phyloP scores from a whole-genome alignment of 495 filamentous ascomycete genomes.

The Aspergillus biplanus region DNA sequence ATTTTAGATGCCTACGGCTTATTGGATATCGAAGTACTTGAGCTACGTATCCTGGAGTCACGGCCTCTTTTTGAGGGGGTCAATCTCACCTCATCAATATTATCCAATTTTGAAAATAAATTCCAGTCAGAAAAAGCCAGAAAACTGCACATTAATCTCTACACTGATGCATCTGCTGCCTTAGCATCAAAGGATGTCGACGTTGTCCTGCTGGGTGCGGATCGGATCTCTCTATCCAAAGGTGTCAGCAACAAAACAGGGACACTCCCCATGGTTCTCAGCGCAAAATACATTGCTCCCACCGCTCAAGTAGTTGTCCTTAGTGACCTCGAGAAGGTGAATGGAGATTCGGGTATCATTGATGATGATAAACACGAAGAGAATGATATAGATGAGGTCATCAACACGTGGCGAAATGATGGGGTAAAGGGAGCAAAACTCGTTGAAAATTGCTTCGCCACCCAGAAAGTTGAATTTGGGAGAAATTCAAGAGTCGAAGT shows the following conservation, averaged over 20 bases:
- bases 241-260: conserved; percentile 71
- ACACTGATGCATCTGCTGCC: conserved; percentile 64
- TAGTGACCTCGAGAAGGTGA: conserved; percentile 64
- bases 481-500: conserved; percentile 39
- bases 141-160: conserved; percentile 48
- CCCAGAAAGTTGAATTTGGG: background rate
- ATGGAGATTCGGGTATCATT: conserved; percentile 42
- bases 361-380: conserved; percentile 49
- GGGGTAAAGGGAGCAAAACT: conserved; percentile 30
- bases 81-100: conserved; percentile 52
- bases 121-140: conserved; percentile 21
- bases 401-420: conserved; percentile 44
- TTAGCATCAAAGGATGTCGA: conserved; percentile 51
- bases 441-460: conserved; percentile 21
- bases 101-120: conserved; percentile 34
- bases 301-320: conserved; percentile 54
- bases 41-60: conserved; percentile 66
- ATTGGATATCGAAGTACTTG: conserved; percentile 40
- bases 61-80: conserved; percentile 69
- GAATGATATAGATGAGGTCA: conserved; percentile 52
- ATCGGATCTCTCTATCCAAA: conserved; percentile 54
- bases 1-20: conserved; percentile 37
- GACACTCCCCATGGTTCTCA: conserved; percentile 57
- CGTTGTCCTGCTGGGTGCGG: conserved; percentile 64
- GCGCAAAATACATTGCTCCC: conserved; percentile 49